Percentiles rank a stretch among this genome's conserved stretches.
These are phyloP conservation scores for Aspergillus ostianus DNA, from an alignment of 495 filamentous ascomycete species.

Conservation along the genomic window DNA sequence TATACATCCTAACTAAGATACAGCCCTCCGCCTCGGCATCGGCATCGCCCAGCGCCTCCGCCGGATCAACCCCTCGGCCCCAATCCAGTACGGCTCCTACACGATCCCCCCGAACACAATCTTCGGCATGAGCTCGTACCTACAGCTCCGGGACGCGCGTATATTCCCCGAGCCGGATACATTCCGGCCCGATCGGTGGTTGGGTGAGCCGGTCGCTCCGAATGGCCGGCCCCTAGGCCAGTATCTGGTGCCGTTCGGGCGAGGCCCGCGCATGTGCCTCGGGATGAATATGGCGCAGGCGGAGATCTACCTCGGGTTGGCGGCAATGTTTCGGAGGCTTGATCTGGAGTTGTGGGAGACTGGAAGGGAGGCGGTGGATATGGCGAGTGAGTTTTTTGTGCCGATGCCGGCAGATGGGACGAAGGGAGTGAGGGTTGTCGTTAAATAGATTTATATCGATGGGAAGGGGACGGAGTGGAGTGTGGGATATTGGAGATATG, in stretches of 20 bases:
- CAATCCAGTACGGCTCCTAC: no score
- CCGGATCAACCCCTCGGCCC: no score
- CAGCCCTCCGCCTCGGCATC: not conserved
- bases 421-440: constrained; percentile 28
- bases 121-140: no score
- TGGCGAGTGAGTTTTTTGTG: constrained; percentile 37
- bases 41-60: no score
- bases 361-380: constrained; percentile 32
- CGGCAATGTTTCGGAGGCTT: constrained; percentile 27
- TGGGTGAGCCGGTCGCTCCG: not conserved
- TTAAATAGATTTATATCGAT: not conserved
- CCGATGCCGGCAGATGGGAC: constrained; percentile 29
- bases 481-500: no score
- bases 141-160: no score
- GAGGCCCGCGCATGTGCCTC: constrained; percentile 11
- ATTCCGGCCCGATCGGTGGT: constrained; percentile 11
- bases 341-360: constrained; percentile 38
- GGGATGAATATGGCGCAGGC: constrained; percentile 15
- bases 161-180: constrained; percentile 3
- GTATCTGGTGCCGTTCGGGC: constrained; percentile 12
- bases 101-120: no score
- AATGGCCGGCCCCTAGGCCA: constrained; percentile 2
- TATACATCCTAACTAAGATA: no score
- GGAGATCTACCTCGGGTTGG: constrained; percentile 35
- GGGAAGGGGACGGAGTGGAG: no score